Evolutionary conservation across 1,284 basidiomycete species (phyloP), one percentile per base, ranked within the genome.

Genomic region (Wallemia mellicola): DNA sequence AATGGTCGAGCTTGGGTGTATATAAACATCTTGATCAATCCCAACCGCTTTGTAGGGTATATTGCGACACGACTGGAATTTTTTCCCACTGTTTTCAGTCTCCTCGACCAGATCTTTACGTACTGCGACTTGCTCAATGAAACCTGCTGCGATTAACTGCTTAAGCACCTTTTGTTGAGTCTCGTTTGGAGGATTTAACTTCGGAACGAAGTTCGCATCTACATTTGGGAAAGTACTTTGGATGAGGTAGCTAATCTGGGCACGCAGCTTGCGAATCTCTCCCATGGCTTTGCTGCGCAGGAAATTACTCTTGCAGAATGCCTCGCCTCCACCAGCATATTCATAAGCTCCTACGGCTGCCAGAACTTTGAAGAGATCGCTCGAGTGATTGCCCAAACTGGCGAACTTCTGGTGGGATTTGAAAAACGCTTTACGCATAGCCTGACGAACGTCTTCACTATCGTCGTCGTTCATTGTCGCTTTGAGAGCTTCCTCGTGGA

Each of bases 211-310:
- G 14, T 76, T 75, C 1, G 76, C 72, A 61, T 80, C 75, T 5
- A 75, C 69, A 2, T 74, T 76, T 0, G 80, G 75, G 64, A 84
- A 85, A 65, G 81, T 79, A 25, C 75, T 71, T 60, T 77, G 75
- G 1, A 89, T 83, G 59, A 94, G 89, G 64, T 75, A 79, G 65
- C 78, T 85, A 61, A 95, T 83, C 67, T 95, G 94, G 0, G 79
- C 76, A 38, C 91, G 80, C n/a, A 99, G 75, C 69, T 98, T 96
- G 70, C 92, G 91, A 54, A 96, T 94, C 72, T 99, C 94, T 71
- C 95, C 86, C 91, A 99, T 98, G 0, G 89, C 86, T 86, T 96
- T 96, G 1, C 77, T 76, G 60, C 89, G 75, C n/a, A 96, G 80
- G 66, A 94, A 98, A 70, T 96, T 86, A 58, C 84, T 78, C 7